Conservation (phyloP, 345 rosid species). For the Pelargonium nanum region DNA sequence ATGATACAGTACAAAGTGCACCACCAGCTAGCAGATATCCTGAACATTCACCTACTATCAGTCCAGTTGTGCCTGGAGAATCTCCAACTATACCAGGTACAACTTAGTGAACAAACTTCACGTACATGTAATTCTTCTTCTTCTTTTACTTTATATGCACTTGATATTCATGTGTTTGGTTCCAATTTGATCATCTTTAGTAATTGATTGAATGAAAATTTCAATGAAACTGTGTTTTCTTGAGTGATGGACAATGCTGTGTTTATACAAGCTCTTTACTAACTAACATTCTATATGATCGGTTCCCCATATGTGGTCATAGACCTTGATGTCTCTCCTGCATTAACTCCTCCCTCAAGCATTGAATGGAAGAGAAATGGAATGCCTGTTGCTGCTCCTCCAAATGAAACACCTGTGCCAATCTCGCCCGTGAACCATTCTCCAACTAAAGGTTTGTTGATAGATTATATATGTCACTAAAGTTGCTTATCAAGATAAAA, state of each 20-base stretch:
- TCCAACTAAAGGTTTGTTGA: slow-evolving; percentile 9
- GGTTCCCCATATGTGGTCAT: slow-evolving; percentile 14
- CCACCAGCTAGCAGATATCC: slow-evolving; percentile 31
- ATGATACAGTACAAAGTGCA: slow-evolving; percentile 19
- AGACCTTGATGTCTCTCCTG: slow-evolving; percentile 38
- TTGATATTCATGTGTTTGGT: no score
- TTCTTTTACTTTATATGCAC: no score
- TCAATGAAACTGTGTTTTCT: no score
- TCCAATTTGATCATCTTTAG: no score
- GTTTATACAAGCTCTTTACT: background rate
- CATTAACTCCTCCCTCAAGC: slow-evolving; percentile 25
- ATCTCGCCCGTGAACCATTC: slow-evolving; percentile 7
- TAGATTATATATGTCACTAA: background rate
- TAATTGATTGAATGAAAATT: no score
- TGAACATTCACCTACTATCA: slow-evolving; percentile 26
- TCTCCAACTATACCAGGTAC: slow-evolving; percentile 47
- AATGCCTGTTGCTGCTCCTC: slow-evolving; percentile 53
- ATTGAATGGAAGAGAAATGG: slow-evolving; percentile 19
- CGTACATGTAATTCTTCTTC: no score
- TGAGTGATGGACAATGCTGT: no score
- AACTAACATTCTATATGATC: background rate
- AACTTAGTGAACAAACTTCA: slow-evolving; percentile 3
- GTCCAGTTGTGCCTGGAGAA: slow-evolving; percentile 26
- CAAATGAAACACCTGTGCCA: slow-evolving; percentile 18
- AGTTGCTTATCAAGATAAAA: background rate